Percentiles rank a stretch among this genome's conserved stretches.
These are phyloP conservation scores for Fusarium albosuccineum DNA, from an alignment of 2,329 filamentous ascomycete species.

Conservation along the genomic window DNA sequence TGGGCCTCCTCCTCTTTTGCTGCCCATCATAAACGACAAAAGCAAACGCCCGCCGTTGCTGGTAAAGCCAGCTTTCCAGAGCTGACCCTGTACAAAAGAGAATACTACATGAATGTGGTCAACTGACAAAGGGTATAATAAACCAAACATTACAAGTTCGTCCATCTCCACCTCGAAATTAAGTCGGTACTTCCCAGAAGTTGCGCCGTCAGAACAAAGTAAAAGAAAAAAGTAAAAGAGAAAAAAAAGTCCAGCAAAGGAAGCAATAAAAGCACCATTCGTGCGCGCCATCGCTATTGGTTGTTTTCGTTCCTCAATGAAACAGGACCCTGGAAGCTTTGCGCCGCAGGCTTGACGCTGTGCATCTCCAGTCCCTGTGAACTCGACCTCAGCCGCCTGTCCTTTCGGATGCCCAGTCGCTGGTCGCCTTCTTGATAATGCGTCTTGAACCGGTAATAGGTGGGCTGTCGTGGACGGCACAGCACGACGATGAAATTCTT, in stretches of 20 bases:
- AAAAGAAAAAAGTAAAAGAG: conserved; percentile 22
- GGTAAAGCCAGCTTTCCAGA: conserved; percentile 27
- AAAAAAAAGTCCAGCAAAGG: conserved; percentile 16
- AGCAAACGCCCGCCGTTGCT: conserved; percentile 27
- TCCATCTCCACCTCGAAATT: conserved; percentile 35
- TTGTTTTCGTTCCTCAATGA: conserved; percentile 56
- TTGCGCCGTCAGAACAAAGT: conserved; percentile 33
- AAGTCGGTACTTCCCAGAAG: conserved; percentile 44
- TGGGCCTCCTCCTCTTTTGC: conserved; percentile 13
- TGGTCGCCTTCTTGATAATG: conserved; percentile 85
- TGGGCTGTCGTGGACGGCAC: conserved; percentile 85
- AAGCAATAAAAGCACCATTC: conserved; percentile 13
- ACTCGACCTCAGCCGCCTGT: conserved; percentile 60
- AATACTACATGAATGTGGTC: conserved; percentile 29
- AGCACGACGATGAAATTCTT: conserved; percentile 87
- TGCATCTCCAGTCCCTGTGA: conserved; percentile 85
- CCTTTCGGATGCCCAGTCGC: conserved; percentile 72
- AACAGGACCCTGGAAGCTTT: conserved; percentile 68
- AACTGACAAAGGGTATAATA: conserved; percentile 41
- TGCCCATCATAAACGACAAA: neutral
- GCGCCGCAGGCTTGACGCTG: conserved; percentile 62
- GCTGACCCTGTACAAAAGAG: conserved; percentile 25
- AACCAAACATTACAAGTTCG: conserved; percentile 40
- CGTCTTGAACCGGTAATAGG: conserved; percentile 89
- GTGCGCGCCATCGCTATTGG: conserved; percentile 28